Base-by-base conservation (phyloP, 2,329 filamentous ascomycete genomes). In the Chaetomiaceae sp. region DNA sequence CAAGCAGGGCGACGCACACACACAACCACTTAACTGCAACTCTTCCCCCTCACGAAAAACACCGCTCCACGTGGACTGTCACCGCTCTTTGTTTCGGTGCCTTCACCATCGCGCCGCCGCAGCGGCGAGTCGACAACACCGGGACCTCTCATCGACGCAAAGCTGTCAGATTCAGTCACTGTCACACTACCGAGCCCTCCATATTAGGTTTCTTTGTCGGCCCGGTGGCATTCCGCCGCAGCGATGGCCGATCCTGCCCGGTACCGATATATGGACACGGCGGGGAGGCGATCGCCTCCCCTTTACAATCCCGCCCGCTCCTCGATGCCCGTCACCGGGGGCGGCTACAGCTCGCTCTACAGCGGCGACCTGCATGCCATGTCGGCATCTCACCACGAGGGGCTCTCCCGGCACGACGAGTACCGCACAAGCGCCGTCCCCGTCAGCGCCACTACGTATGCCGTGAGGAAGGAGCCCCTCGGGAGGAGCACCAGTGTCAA, bases 381-480 rank as follows among this genome's bases (percentile, higher is more conserved):
- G 63, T 78, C 79, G 17, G 67, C 72, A 58, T 64, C 72, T 63
- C 65, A 63, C 46, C 62, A 67, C 54, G 64, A 64, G 17, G 53
- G 56, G 11, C 45, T 63, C 7, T 33, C 64, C 61, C 63, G 69
- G 61, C 60, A 55, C 52, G 53, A 54, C 64, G 51, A 65, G 71
- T 64, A 60, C 69, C 47, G 65, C 66, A 51, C 69, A 61, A 56
- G 63, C 65, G 47, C 68, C 62, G 51, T 64, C n/a, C 65, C 66
- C 19, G 71, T 78, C 36, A 77, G 74, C 9, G 76, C 79, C 17
- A 80, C 78, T 45, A 79, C 79, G 11, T 84, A 84, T 62, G 77
- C 79, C 48, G 74, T 82, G 50, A 74, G 74, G 52, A 75, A 79
- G 44, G 81, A 84, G 39, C 71, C 76, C 33, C 63, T 77, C 19